Evolutionary conservation across 2,329 filamentous ascomycete species (phyloP).

Genomic region (Microsporum ferrugineum): DNA sequence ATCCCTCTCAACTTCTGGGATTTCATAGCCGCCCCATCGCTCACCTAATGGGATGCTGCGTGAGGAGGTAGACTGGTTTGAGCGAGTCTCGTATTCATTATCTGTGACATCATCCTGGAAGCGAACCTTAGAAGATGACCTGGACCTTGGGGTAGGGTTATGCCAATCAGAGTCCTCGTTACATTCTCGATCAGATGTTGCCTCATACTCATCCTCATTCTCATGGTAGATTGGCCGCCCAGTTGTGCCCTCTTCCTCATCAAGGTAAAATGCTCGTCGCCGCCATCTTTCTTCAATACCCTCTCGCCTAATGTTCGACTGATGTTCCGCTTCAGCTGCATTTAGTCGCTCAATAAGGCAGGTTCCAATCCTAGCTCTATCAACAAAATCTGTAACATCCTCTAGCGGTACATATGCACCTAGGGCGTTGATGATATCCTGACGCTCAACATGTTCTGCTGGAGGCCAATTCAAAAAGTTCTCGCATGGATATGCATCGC

Average conservation of each 20-base stretch:
- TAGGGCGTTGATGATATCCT: constrained; percentile 34
- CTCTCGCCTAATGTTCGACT: constrained; percentile 27
- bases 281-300: constrained; percentile 61
- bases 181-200: constrained; percentile 32
- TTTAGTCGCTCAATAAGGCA: constrained; percentile 28
- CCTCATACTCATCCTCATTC: constrained; percentile 42
- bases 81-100: constrained; percentile 57
- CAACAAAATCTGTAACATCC: constrained; percentile 33
- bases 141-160: constrained; percentile 44
- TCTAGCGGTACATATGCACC: constrained; percentile 32
- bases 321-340: constrained; percentile 25
- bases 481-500: constrained; percentile 19
- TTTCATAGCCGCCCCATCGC: constrained; percentile 65
- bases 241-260: constrained; percentile 68
- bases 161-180: constrained; percentile 23
- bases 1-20: constrained; percentile 69
- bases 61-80: constrained; percentile 62
- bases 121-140: constrained; percentile 67
- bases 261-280: constrained; percentile 67
- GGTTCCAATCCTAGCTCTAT: constrained; percentile 31
- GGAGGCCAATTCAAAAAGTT: constrained; percentile 29
- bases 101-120: constrained; percentile 59
- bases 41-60: constrained; percentile 54
- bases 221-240: constrained; percentile 50
- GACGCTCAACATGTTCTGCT: constrained; percentile 27